Percentiles rank a stretch among this genome's conserved stretches.
phyloP scores from a whole-genome alignment of 805 yeast genomes.

The Phaffomyces antillensis region DNA sequence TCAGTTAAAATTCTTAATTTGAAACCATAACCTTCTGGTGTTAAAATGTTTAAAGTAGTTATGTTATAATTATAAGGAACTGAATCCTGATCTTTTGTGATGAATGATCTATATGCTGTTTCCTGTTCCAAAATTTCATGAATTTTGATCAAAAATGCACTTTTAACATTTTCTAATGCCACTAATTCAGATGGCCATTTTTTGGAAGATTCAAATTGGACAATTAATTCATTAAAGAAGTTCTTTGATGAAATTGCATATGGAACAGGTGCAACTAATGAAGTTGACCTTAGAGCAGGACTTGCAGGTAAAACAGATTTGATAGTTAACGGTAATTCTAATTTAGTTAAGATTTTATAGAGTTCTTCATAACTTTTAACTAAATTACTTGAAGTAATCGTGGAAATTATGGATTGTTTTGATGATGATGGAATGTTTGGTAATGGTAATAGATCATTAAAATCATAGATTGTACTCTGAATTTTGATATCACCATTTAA shows the following conservation, averaged over 20 bases:
- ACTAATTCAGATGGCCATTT: conserved; percentile 92
- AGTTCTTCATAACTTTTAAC: conserved; percentile 52
- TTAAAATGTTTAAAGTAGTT: conserved; percentile 53
- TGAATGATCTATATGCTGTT: conserved; percentile 47
- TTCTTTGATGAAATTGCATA: conserved; percentile 69
- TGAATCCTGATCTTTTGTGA: conserved; percentile 56
- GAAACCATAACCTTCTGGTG: conserved; percentile 91
- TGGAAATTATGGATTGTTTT: conserved; percentile 42
- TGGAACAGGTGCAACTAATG: conserved; percentile 75
- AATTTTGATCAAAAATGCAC: conserved; percentile 78
- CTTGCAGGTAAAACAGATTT: conserved; percentile 71
- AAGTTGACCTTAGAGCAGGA: conserved; percentile 66
- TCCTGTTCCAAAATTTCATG: conserved; percentile 40
- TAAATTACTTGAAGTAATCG: conserved; percentile 34
- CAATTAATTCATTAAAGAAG: conserved; percentile 69
- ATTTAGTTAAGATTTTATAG: conserved; percentile 41
- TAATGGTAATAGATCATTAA: conserved; percentile 48
- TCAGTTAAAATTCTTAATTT: conserved; percentile 71
- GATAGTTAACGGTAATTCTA: conserved; percentile 60
- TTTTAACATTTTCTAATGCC: conserved; percentile 82
- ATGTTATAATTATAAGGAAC: conserved; percentile 61
- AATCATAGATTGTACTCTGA: conserved; percentile 31
- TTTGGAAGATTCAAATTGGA: conserved; percentile 85
- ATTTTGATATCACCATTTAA: conserved; percentile 35
- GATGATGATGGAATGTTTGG: conserved; percentile 54